These are phyloP conservation scores for Sclerotinia nivalis DNA, from an alignment of 2,329 filamentous ascomycete genomes.

Conservation along the genomic window DNA sequence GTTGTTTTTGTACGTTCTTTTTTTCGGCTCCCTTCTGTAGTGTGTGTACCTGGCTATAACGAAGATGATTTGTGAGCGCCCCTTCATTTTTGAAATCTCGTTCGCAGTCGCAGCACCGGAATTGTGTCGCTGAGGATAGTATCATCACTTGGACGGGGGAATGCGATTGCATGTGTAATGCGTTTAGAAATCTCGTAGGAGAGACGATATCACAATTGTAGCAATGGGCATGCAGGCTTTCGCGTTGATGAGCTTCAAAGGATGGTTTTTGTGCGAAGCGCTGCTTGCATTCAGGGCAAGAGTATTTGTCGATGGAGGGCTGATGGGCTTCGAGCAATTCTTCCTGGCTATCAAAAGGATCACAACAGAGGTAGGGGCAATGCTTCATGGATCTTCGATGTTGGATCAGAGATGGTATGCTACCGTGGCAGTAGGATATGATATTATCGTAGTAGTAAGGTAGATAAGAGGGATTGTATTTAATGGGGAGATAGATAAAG, in stretches of 20 bases:
- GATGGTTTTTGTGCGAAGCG: slow-evolving; percentile 25
- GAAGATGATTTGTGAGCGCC: slow-evolving; percentile 28
- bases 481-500: background rate
- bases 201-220: slow-evolving; percentile 26
- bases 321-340: slow-evolving; percentile 27
- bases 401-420: slow-evolving; percentile 26
- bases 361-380: slow-evolving; percentile 24
- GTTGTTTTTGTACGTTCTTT: slow-evolving; percentile 25
- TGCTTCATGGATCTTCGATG: slow-evolving; percentile 27
- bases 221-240: slow-evolving; percentile 25
- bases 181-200: slow-evolving; percentile 25
- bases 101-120: slow-evolving; percentile 30
- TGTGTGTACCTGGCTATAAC: slow-evolving; percentile 25
- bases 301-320: slow-evolving; percentile 25
- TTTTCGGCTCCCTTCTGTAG: slow-evolving; percentile 21
- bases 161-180: slow-evolving; percentile 28
- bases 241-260: slow-evolving; percentile 26
- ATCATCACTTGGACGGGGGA: background rate
- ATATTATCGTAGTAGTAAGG: slow-evolving; percentile 1
- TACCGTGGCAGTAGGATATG: slow-evolving; percentile 20
- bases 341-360: slow-evolving; percentile 26
- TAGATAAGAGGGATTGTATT: slow-evolving; percentile 15
- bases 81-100: slow-evolving; percentile 28
- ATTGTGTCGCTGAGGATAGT: slow-evolving; percentile 17
- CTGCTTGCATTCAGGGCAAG: slow-evolving; percentile 26